Evolutionary conservation across 805 yeast genomes (phyloP).

Genomic region (Candida namnaoensis): DNA sequence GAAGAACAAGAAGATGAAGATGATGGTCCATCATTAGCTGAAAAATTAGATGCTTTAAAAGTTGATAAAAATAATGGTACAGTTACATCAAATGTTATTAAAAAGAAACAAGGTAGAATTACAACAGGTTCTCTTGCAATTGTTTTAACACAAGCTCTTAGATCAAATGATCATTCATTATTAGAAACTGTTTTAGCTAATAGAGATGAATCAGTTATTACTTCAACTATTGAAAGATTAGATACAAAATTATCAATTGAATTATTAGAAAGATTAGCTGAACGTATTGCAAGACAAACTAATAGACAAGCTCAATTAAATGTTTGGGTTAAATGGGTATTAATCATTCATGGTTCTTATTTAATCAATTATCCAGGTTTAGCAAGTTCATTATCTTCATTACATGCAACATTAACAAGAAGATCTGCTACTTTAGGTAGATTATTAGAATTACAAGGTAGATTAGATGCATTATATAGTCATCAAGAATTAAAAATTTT

Average conservation of each 20-base stretch:
- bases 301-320: conserved; percentile 42
- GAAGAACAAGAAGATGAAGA: conserved; percentile 30
- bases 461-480: conserved; percentile 58
- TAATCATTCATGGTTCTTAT: conserved; percentile 76
- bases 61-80: conserved; percentile 14
- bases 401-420: conserved; percentile 57
- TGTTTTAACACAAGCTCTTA: conserved; percentile 81
- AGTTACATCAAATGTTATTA: conserved; percentile 8
- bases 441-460: conserved; percentile 74
- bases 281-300: conserved; percentile 49
- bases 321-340: conserved; percentile 82
- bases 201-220: conserved; percentile 41
- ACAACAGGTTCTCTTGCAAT: conserved; percentile 75
- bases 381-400: conserved; percentile 45
- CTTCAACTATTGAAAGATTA: conserved; percentile 46
- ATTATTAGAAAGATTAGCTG: conserved; percentile 53
- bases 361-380: conserved; percentile 35
- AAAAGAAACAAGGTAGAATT: conserved; percentile 36
- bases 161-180: conserved; percentile 77
- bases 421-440: conserved; percentile 65
- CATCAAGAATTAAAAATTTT: conserved; percentile 54
- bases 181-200: conserved; percentile 71
- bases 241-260: conserved; percentile 44
- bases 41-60: conserved; percentile 32
- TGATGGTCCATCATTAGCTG: conserved; percentile 43